These are phyloP conservation scores for Hirschfeldia incana DNA, from an alignment of 345 rosid genomes.

Conservation along the genomic window DNA sequence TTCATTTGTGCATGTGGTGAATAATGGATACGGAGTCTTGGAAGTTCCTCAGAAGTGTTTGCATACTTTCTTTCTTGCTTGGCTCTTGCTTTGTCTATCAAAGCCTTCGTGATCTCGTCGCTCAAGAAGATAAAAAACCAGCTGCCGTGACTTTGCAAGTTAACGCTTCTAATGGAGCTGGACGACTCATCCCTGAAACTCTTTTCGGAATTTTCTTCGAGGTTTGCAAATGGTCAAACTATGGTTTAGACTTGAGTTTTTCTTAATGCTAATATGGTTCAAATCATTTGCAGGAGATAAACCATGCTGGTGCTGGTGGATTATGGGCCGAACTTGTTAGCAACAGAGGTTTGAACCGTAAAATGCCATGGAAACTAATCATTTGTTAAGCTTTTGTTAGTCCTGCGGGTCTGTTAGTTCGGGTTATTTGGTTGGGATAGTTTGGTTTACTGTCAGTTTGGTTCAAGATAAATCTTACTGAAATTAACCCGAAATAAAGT, in stretches of 20 bases:
- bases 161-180: conserved; percentile 55
- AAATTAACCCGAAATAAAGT: no score
- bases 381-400: no score
- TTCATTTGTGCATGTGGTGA: conserved; percentile 43
- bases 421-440: no score
- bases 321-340: conserved; percentile 95
- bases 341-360: conserved; percentile 66
- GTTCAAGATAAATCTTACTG: no score
- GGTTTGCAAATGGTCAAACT: conserved; percentile 13
- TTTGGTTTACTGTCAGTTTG: no score
- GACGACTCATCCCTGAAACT: conserved; percentile 64
- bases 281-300: conserved; percentile 52
- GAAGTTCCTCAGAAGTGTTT: conserved; percentile 40
- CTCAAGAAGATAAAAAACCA: conserved; percentile 48
- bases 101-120: conserved; percentile 49
- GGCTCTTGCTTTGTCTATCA: conserved; percentile 45
- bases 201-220: conserved; percentile 93
- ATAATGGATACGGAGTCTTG: conserved; percentile 35
- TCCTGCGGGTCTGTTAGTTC: no score
- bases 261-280: no score
- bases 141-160: conserved; percentile 45
- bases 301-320: conserved; percentile 99
- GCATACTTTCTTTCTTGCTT: conserved; percentile 46
- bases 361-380: no score
- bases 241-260: no score